A percentile compares a stretch with the other conserved stretches of the same genome.
phyloP scores from a whole-genome alignment of 139 green algal species.

The Chlamydomonas sp. region DNA sequence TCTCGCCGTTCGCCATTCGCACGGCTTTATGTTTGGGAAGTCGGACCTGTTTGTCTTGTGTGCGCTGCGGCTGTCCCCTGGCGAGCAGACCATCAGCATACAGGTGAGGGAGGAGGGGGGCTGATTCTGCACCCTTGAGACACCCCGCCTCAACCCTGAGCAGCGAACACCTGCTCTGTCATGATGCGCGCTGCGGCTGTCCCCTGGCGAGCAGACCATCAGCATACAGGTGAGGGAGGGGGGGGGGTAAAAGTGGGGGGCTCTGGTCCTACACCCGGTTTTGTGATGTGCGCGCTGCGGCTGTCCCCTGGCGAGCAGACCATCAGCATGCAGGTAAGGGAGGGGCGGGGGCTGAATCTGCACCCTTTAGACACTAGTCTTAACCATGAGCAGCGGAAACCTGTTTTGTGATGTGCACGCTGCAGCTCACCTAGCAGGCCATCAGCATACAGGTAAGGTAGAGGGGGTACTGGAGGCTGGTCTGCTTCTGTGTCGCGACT shows the following conservation, averaged over 20 bases:
- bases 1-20: slow-evolving; percentile 65
- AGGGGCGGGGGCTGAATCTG: too few relatives aligned
- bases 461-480: too few relatives aligned
- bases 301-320: neutral
- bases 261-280: too few relatives aligned
- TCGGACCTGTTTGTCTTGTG: slow-evolving; percentile 72
- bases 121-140: too few relatives aligned
- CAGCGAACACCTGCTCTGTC: too few relatives aligned
- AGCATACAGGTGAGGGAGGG: slow-evolving; percentile 5
- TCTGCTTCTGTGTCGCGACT: too few relatives aligned
- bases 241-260: too few relatives aligned
- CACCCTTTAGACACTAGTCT: too few relatives aligned
- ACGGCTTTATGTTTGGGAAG: slow-evolving; percentile 75
- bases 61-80: slow-evolving; percentile 16
- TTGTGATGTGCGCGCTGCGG: slow-evolving; percentile 50
- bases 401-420: too few relatives aligned
- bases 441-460: slow-evolving; percentile 4
- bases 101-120: too few relatives aligned
- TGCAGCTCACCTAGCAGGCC: slow-evolving; percentile 5
- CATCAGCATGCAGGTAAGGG: slow-evolving; percentile 2
- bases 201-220: neutral
- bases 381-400: too few relatives aligned
- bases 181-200: slow-evolving; percentile 23
- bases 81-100: neutral
- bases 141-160: too few relatives aligned